Evolutionary conservation across 2,329 filamentous ascomycete species (phyloP).

Genomic region (Aureobasidium musti): DNA sequence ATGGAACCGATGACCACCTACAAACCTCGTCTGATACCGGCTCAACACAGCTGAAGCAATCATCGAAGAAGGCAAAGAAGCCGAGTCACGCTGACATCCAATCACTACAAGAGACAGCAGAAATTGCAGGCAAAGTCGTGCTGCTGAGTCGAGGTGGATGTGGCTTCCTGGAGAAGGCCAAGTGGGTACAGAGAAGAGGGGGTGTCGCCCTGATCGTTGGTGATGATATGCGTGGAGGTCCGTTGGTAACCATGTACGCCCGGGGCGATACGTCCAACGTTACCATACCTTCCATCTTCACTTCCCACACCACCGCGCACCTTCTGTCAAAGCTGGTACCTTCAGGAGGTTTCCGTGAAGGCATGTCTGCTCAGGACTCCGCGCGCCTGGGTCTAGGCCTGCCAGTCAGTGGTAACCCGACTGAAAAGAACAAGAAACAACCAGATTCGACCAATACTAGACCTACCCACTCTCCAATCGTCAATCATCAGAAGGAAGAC

Average conservation of each 20-base stretch:
- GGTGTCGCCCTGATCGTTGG: slow-evolving; percentile 90
- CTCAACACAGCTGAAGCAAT: slow-evolving; percentile 45
- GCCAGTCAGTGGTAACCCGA: slow-evolving; percentile 25
- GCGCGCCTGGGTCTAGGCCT: slow-evolving; percentile 51
- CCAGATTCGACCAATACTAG: slow-evolving; percentile 29
- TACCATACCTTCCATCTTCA: slow-evolving; percentile 92
- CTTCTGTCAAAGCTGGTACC: slow-evolving; percentile 85
- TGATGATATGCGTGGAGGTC: slow-evolving; percentile 85
- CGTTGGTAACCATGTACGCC: slow-evolving; percentile 97
- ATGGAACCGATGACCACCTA: slow-evolving; percentile 84
- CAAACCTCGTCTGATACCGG: slow-evolving; percentile 55
- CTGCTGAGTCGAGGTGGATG: slow-evolving; percentile 90
- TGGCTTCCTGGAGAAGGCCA: slow-evolving; percentile 94
- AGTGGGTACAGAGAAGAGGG: slow-evolving; percentile 92
- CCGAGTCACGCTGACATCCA: slow-evolving; percentile 79
- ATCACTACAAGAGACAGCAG: slow-evolving; percentile 84
- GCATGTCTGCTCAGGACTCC: slow-evolving; percentile 61
- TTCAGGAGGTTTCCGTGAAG: slow-evolving; percentile 63
- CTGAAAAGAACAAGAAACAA: slow-evolving; percentile 35
- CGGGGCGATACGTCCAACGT: slow-evolving; percentile 93
- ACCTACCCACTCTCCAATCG: slow-evolving; percentile 2
- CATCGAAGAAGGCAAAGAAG: slow-evolving; percentile 41
- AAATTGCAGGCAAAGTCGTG: slow-evolving; percentile 91
- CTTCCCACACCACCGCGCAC: slow-evolving; percentile 90
- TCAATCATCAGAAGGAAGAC: slow-evolving; percentile 8